phyloP scores from a whole-genome alignment of 805 yeast genomes.

The Danielia oregonensis region DNA sequence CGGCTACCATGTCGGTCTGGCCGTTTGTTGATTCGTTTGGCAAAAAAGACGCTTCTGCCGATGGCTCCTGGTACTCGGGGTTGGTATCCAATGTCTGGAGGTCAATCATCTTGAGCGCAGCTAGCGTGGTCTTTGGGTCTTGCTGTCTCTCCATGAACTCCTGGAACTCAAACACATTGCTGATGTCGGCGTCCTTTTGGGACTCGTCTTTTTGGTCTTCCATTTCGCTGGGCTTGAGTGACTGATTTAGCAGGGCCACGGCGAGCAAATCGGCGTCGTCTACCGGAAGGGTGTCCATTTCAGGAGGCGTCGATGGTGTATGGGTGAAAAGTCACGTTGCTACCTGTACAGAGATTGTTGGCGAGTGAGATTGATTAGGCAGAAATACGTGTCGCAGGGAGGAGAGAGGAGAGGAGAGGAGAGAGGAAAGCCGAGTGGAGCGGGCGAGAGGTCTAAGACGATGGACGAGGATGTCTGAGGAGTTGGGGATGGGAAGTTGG shows the following conservation, averaged over 20 bases:
- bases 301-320: background rate
- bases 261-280: conserved; percentile 2
- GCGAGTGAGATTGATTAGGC: too few relatives aligned
- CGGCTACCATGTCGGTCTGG: conserved; percentile 6
- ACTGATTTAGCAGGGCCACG: conserved; percentile 1
- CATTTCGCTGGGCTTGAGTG: background rate
- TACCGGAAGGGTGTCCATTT: background rate
- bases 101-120: conserved; percentile 21
- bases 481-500: background rate
- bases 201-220: background rate
- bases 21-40: background rate
- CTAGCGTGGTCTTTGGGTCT: conserved; percentile 13
- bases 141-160: conserved; percentile 3
- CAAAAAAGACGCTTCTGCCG: too few relatives aligned
- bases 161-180: conserved; percentile 3
- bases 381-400: too few relatives aligned
- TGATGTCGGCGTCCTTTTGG: conserved; percentile 1
- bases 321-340: conserved; percentile 1
- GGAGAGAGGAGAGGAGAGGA: too few relatives aligned
- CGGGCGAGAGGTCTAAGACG: background rate
- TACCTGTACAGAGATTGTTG: conserved; percentile 1
- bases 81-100: conserved; percentile 5
- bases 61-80: conserved; percentile 5
- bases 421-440: too few relatives aligned
- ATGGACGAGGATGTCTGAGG: background rate